Evolutionary conservation across 2,329 filamentous ascomycete genomes (phyloP).

Genomic region (Pseudofabraea citricarpa): DNA sequence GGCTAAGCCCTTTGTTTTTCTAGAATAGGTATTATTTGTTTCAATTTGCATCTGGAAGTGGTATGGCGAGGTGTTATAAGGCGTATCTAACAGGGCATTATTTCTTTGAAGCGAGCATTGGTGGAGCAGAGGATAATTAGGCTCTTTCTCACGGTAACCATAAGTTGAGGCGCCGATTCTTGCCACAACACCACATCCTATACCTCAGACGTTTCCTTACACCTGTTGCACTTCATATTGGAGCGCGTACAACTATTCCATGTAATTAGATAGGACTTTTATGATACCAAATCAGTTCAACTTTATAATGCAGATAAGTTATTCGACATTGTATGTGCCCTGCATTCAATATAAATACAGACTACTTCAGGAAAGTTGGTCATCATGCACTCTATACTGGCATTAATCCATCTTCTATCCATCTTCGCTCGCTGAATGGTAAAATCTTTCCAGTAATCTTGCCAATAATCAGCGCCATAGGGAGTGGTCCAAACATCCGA

Average conservation of each 20-base stretch:
- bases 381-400: slow-evolving; percentile 9
- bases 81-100: slow-evolving; percentile 25
- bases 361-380: no score
- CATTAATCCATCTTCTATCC: slow-evolving; percentile 42
- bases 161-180: slow-evolving; percentile 10
- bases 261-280: slow-evolving; percentile 31
- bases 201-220: slow-evolving; percentile 20
- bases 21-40: slow-evolving; percentile 22
- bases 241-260: slow-evolving; percentile 22
- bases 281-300: slow-evolving; percentile 25
- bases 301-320: slow-evolving; percentile 2
- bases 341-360: no score
- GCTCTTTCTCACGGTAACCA: slow-evolving; percentile 12
- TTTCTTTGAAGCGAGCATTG: slow-evolving; percentile 30
- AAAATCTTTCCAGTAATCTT: slow-evolving; percentile 66
- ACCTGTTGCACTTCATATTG: slow-evolving; percentile 22
- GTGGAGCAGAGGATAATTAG: slow-evolving; percentile 22
- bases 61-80: slow-evolving; percentile 28
- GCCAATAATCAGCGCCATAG: slow-evolving; percentile 76
- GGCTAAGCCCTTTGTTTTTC: slow-evolving; percentile 43
- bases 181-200: slow-evolving; percentile 15
- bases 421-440: slow-evolving; percentile 45
- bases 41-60: slow-evolving; percentile 26
- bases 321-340: background rate
- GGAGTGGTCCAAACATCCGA: slow-evolving; percentile 78